Conservation (phyloP, 805 yeast species). For the Candida berthetii region DNA sequence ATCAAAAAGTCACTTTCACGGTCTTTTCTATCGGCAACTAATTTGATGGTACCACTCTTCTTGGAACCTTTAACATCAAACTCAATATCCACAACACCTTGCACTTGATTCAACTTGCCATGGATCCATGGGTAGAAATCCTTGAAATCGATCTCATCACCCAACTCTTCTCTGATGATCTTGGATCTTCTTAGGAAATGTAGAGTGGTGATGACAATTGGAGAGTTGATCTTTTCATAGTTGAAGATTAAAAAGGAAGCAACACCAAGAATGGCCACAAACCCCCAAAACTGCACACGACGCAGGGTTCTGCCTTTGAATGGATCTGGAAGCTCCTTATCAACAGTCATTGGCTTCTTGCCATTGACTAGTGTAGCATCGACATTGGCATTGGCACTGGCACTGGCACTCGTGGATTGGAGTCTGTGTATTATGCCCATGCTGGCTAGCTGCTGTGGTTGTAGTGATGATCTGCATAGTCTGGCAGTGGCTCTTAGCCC, state of each 20-base stretch:
- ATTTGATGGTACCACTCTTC: conserved; percentile 45
- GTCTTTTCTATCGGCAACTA: conserved; percentile 67
- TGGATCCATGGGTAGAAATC: conserved; percentile 83
- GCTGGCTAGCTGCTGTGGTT: no score
- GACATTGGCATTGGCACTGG: no score
- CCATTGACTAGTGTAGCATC: neutral
- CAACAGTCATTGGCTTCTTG: conserved; percentile 29
- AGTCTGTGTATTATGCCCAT: neutral
- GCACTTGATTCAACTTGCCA: conserved; percentile 79
- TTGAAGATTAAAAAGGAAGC: conserved; percentile 70
- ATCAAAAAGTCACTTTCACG: conserved; percentile 52
- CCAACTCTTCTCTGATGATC: conserved; percentile 55
- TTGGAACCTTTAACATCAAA: conserved; percentile 68
- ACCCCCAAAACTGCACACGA: conserved; percentile 47
- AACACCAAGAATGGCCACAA: conserved; percentile 46
- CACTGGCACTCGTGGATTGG: neutral
- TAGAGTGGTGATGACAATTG: conserved; percentile 80
- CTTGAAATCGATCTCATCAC: conserved; percentile 69
- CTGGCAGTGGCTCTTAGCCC: no score
- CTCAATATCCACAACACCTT: conserved; percentile 69
- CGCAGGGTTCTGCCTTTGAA: conserved; percentile 45
- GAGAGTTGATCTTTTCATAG: conserved; percentile 88
- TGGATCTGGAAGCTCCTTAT: conserved; percentile 81
- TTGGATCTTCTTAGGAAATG: conserved; percentile 78
- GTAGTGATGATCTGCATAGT: no score